Conservation (phyloP, 1,139 yeast species). For the Pneumocystis wakefieldiae region DNA sequence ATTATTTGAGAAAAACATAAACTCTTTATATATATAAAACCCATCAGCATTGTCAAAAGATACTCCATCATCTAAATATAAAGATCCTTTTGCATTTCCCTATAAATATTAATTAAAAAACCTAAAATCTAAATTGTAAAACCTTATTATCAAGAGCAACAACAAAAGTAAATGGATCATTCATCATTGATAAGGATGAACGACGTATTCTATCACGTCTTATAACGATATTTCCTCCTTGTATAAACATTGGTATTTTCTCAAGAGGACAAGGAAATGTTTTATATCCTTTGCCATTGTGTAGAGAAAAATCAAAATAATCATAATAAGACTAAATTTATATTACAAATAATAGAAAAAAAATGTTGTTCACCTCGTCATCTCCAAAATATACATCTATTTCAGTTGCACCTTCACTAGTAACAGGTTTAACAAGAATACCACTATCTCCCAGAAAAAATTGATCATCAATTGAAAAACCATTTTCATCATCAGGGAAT, state of each 20-base stretch:
- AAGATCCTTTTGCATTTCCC: constrained; percentile 41
- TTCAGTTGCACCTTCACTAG: constrained; percentile 36
- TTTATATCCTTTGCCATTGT: constrained; percentile 28
- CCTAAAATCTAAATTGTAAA: background rate
- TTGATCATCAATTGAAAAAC: constrained; percentile 61
- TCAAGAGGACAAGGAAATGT: constrained; percentile 38
- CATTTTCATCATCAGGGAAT: constrained; percentile 35
- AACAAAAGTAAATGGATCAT: constrained; percentile 72
- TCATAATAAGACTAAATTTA: constrained; percentile 23
- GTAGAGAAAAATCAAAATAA: constrained; percentile 41
- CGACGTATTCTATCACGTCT: constrained; percentile 65
- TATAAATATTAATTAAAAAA: background rate
- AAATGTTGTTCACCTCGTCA: constrained; percentile 24
- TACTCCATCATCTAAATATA: constrained; percentile 78
- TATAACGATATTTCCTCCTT: constrained; percentile 63
- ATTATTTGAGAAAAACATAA: constrained; percentile 21
- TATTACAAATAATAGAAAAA: background rate
- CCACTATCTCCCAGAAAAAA: constrained; percentile 66
- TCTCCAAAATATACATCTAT: constrained; percentile 52
- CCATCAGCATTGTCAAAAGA: constrained; percentile 44
- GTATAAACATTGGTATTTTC: constrained; percentile 55
- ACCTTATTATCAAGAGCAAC: constrained; percentile 38
- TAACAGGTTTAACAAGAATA: constrained; percentile 67
- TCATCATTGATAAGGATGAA: constrained; percentile 56
- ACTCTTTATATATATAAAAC: constrained; percentile 31